Percentiles rank a stretch among this genome's conserved stretches.
Conservation (phyloP, 441 rosid genomes). For the Adansonia gregorii region DNA sequence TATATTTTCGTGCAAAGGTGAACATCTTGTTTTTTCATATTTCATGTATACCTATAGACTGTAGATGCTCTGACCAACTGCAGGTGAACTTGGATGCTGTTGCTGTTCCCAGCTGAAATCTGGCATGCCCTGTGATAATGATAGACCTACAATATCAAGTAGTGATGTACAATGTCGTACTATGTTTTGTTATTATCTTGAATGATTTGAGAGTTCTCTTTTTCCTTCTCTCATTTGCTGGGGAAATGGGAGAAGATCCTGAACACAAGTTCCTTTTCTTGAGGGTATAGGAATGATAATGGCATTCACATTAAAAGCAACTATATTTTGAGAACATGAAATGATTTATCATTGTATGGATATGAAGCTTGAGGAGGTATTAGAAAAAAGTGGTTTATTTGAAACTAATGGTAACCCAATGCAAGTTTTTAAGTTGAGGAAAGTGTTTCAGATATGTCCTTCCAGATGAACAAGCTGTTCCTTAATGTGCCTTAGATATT, state of each 20-base stretch:
- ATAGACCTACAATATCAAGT: background rate
- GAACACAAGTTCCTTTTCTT: background rate
- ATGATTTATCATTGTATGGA: background rate
- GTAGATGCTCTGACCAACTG: background rate
- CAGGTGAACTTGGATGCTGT: background rate
- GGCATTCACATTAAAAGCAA: slow-evolving; percentile 5
- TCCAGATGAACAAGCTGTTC: background rate
- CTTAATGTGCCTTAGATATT: slow-evolving; percentile 15
- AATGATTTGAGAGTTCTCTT: background rate
- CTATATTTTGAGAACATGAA: background rate
- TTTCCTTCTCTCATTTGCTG: background rate
- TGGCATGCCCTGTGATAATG: background rate
- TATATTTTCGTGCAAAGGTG: slow-evolving; percentile 62
- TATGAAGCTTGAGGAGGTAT: background rate
- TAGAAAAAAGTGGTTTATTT: slow-evolving; percentile 8
- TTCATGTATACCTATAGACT: background rate
- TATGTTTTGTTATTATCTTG: no score
- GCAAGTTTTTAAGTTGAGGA: background rate
- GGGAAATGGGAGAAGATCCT: background rate
- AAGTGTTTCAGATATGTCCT: background rate
- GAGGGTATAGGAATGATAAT: background rate
- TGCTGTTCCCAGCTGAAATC: background rate
- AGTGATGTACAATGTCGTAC: background rate
- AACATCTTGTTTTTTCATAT: background rate
- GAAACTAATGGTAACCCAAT: background rate